phyloP scores from a whole-genome alignment of 139 green algal species.

The Haematococcus lacustris region DNA sequence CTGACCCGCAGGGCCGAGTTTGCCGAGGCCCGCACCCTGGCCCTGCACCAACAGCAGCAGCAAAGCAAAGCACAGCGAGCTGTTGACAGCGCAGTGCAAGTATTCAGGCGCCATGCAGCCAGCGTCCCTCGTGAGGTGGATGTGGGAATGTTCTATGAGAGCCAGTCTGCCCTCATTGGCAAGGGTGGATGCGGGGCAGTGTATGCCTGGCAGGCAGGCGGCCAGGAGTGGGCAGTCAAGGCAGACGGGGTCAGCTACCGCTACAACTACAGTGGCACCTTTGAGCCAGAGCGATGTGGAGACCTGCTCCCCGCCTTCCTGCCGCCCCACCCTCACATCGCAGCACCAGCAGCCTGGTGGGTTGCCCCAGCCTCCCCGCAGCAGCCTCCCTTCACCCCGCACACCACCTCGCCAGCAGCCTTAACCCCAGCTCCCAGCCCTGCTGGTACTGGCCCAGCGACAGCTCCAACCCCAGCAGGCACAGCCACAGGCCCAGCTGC shows the following conservation, averaged over 20 bases:
- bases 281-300: slow-evolving; percentile 2
- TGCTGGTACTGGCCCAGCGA: background rate
- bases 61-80: too few species aligned
- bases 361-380: background rate
- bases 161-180: background rate
- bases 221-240: slow-evolving; percentile 8
- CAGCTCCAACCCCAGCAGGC: background rate
- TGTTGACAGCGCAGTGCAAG: slow-evolving; percentile 1
- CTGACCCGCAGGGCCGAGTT: too few species aligned
- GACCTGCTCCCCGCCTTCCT: slow-evolving; percentile 12
- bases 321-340: slow-evolving; percentile 1
- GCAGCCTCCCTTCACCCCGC: too few species aligned
- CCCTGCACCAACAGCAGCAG: too few species aligned
- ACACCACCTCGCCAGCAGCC: background rate
- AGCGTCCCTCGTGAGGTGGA: background rate
- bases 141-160: slow-evolving; percentile 2
- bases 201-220: background rate
- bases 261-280: background rate
- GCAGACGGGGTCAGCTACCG: background rate
- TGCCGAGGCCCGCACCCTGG: too few species aligned
- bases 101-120: background rate
- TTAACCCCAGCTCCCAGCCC: background rate
- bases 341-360: slow-evolving; percentile 1
- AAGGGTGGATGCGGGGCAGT: background rate
- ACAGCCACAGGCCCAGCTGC: background rate